Conservation (phyloP, 768 basidiomycete genomes). For the Scleroderma citrinum region DNA sequence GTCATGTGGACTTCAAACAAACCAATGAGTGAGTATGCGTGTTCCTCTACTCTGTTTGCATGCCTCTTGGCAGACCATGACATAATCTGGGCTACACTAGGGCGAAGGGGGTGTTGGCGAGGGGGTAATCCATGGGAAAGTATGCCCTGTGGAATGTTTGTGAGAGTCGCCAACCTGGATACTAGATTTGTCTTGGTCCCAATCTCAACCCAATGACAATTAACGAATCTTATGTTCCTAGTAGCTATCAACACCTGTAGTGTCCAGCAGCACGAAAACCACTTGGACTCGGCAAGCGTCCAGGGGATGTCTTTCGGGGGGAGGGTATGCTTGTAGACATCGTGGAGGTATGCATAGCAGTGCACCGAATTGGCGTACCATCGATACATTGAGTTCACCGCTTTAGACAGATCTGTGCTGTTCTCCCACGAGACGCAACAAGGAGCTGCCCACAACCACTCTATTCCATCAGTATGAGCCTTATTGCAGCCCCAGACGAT, state of each 20-base stretch:
- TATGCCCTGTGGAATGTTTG: constrained; percentile 1
- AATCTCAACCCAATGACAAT: constrained; percentile 7
- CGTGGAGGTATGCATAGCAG: constrained; percentile 14
- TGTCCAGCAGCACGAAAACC: constrained; percentile 14
- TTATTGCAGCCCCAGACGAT: background rate
- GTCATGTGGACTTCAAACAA: constrained; percentile 10
- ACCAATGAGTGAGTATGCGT: constrained; percentile 13
- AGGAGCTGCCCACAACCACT: constrained; percentile 12
- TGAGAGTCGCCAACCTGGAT: background rate
- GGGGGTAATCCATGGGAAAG: constrained; percentile 1
- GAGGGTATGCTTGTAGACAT: background rate
- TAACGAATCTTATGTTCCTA: constrained; percentile 8
- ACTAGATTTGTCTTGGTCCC: constrained; percentile 4
- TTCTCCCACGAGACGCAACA: constrained; percentile 14
- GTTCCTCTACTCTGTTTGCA: constrained; percentile 12
- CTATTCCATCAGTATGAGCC: constrained; percentile 2
- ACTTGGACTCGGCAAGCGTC: background rate
- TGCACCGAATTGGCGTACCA: constrained; percentile 13
- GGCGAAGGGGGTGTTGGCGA: background rate
- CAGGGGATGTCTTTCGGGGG: background rate
- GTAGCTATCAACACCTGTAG: constrained; percentile 11
- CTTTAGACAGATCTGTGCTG: constrained; percentile 13
- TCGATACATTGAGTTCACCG: constrained; percentile 15
- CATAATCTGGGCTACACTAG: constrained; percentile 7
- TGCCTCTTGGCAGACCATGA: constrained; percentile 12